A percentile compares a stretch with the other conserved stretches of the same genome.
Conservation (phyloP, 208 protist species). For the Trypanosoma avium region DNA sequence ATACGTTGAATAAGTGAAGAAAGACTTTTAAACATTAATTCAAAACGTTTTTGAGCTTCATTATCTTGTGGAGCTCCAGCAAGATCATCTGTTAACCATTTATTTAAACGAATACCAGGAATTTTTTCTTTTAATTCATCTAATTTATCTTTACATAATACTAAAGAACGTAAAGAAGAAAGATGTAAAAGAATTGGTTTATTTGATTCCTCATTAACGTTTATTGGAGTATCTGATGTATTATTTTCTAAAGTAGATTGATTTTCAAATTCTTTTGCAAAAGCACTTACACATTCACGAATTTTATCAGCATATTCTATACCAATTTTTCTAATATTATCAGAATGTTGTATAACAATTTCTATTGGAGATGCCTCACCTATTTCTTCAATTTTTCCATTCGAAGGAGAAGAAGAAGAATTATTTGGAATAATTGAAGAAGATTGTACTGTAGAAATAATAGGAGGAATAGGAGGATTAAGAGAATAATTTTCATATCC, state of each 20-base stretch:
- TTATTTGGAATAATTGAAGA: slow-evolving; percentile 5
- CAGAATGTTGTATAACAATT: slow-evolving; percentile 55
- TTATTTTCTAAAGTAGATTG: not conserved
- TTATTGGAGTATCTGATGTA: not conserved
- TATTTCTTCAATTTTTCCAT: not conserved
- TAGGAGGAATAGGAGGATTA: slow-evolving; percentile 15
- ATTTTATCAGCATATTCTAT: slow-evolving; percentile 28
- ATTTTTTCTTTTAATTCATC: slow-evolving; percentile 29
- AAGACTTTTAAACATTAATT: slow-evolving; percentile 33
- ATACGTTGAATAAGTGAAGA: slow-evolving; percentile 58
- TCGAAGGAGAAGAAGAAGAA: no score
- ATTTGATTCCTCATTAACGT: not conserved
- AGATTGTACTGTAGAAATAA: slow-evolving; percentile 8
- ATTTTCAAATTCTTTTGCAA: slow-evolving; percentile 17
- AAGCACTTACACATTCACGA: slow-evolving; percentile 18
- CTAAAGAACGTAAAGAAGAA: slow-evolving; percentile 43
- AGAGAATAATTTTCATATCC: slow-evolving; percentile 1
- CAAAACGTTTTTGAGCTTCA: slow-evolving; percentile 43
- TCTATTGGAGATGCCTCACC: slow-evolving; percentile 40
- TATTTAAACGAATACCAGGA: slow-evolving; percentile 44
- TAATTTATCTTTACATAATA: slow-evolving; percentile 43
- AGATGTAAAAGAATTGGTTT: slow-evolving; percentile 34
- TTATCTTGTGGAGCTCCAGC: slow-evolving; percentile 52
- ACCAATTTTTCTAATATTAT: slow-evolving; percentile 40
- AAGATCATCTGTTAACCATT: slow-evolving; percentile 51